A percentile compares a stretch with the other conserved stretches of the same genome.
Evolutionary conservation across 352 stramenopile genomes (phyloP).

Genomic region (Phytophthora sp.): DNA sequence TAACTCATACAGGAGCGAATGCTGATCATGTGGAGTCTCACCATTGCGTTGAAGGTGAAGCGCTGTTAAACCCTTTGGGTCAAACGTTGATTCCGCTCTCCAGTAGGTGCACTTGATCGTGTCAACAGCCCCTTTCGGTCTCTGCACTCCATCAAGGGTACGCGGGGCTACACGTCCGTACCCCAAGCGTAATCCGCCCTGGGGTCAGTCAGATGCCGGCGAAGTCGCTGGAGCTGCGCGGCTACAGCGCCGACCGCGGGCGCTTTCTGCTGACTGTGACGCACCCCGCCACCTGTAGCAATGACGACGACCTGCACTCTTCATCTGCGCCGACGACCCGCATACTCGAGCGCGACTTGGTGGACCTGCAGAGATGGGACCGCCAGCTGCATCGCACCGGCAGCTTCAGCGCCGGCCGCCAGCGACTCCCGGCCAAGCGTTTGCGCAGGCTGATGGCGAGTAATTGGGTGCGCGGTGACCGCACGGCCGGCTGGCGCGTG

Average conservation of each 20-base stretch:
- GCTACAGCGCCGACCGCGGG: slow-evolving; percentile 39
- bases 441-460: slow-evolving; percentile 59
- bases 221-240: slow-evolving; percentile 38
- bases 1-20: too few relatives aligned
- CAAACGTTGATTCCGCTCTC: too few relatives aligned
- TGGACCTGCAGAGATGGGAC: slow-evolving; percentile 55
- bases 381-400: slow-evolving; percentile 29
- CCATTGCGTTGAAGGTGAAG: too few relatives aligned
- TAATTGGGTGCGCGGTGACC: slow-evolving; percentile 59
- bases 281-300: neutral
- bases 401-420: neutral
- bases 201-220: neutral
- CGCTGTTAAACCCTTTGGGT: too few relatives aligned
- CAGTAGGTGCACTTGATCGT: neutral
- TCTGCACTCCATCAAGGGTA: too few relatives aligned
- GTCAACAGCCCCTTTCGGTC: slow-evolving; percentile 5
- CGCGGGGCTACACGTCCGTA: neutral
- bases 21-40: too few relatives aligned
- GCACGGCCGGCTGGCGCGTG: slow-evolving; percentile 49
- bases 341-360: slow-evolving; percentile 45
- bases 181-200: neutral
- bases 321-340: neutral
- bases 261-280: slow-evolving; percentile 39
- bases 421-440: slow-evolving; percentile 60
- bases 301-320: slow-evolving; percentile 1